These are phyloP conservation scores for Arabis alpina DNA, from an alignment of 345 rosid genomes.

Conservation along the genomic window DNA sequence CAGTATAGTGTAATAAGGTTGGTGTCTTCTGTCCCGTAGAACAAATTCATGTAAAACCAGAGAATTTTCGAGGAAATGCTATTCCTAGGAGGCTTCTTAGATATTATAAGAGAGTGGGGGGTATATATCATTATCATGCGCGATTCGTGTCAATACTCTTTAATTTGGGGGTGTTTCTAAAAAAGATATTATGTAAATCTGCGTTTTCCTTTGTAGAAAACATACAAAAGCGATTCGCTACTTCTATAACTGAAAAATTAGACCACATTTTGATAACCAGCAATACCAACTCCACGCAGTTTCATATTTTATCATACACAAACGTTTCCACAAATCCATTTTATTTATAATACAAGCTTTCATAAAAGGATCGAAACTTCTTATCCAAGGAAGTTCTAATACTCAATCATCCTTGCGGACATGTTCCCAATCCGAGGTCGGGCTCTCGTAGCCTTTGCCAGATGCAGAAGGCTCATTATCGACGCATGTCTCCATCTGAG, in stretches of 20 bases:
- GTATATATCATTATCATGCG: too few relatives aligned
- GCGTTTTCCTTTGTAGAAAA: too few relatives aligned
- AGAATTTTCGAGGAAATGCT: too few relatives aligned
- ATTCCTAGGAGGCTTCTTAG: too few relatives aligned
- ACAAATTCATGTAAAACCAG: too few relatives aligned
- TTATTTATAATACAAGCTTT: constrained; percentile 32
- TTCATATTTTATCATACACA: background rate
- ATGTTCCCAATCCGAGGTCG: constrained; percentile 81
- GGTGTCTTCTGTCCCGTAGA: too few relatives aligned
- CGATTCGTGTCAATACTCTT: too few relatives aligned
- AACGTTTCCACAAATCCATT: constrained; percentile 7
- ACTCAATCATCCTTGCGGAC: constrained; percentile 57
- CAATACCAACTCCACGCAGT: constrained; percentile 9
- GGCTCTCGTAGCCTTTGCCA: constrained; percentile 46
- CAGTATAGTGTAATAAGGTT: too few relatives aligned
- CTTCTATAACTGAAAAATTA: background rate
- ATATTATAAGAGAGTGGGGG: too few relatives aligned
- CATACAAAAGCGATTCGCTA: background rate
- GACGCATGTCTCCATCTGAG: constrained; percentile 5
- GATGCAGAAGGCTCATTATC: constrained; percentile 34
- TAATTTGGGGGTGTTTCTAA: too few relatives aligned
- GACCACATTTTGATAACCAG: background rate
- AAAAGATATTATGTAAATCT: too few relatives aligned
- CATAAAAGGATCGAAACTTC: constrained; percentile 18
- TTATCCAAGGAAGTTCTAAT: constrained; percentile 10